Conservation (phyloP, 495 filamentous ascomycete species). For the Cercophora newfieldiana region DNA sequence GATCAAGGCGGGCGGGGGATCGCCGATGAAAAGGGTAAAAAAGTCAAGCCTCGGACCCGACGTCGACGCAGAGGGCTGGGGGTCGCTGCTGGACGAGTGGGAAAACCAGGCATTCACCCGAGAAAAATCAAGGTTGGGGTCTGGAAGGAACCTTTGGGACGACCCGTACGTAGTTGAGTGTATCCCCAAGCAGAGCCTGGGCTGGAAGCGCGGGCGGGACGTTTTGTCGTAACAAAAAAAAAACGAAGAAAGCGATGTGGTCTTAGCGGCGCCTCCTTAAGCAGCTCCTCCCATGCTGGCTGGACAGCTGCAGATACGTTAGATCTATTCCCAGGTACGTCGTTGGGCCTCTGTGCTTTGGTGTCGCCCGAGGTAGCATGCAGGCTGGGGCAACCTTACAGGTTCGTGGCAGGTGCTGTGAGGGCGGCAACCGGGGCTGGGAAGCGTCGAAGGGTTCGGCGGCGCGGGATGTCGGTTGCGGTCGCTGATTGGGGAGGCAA, state of each 20-base stretch:
- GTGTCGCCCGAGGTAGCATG: conserved; percentile 11
- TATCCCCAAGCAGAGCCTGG: background rate
- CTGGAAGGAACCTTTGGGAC: background rate
- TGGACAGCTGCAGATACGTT: conserved; percentile 24
- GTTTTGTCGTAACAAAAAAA: conserved; percentile 8
- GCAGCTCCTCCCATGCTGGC: conserved; percentile 23
- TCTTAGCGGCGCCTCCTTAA: conserved; percentile 22
- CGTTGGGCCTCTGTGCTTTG: conserved; percentile 17
- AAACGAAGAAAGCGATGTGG: conserved; percentile 11
- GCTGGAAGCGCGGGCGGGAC: conserved; percentile 6
- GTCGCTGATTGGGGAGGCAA: conserved; percentile 35
- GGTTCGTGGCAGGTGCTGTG: conserved; percentile 27
- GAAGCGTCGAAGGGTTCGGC: conserved; percentile 22
- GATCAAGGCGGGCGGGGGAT: background rate
- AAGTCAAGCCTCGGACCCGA: background rate
- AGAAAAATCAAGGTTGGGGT: background rate
- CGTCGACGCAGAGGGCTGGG: background rate
- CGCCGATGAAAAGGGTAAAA: background rate
- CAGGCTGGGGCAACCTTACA: conserved; percentile 14
- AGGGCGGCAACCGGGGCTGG: conserved; percentile 23
- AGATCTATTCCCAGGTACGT: conserved; percentile 29
- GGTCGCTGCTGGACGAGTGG: background rate
- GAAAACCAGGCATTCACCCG: background rate
- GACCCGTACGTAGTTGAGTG: background rate
- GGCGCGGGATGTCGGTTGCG: conserved; percentile 20